Base-by-base conservation (phyloP, 805 yeast genomes). In the Dipodascus geniculatus region DNA sequence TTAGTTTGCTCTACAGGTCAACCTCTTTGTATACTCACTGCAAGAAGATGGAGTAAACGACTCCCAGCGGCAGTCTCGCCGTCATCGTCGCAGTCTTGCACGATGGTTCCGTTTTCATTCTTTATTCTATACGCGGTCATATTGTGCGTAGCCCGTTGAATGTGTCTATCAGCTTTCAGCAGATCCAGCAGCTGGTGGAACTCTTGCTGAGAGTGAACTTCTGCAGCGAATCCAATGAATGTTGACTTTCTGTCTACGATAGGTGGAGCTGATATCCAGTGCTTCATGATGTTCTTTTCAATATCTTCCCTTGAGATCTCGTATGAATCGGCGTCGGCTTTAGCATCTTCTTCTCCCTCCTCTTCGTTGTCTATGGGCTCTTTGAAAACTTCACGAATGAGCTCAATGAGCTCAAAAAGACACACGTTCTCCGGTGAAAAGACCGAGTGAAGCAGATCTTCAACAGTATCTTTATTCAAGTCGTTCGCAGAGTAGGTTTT, bases 11-110 rank as follows among this genome's bases (percentile, higher is more conserved):
- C 14, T 28, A 14, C 35, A 28, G 8, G 14, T 28, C 8, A 8
- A 28, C 35, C 14, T 28, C 14, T 28, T 28, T 11, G 17, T 11
- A 55, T 54, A 69, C 78, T 51, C 58, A 80, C 77, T 38, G 86
- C 79, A 58, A 90, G 68, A 50, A 90, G 68, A 70, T 88, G 96
- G 51, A 89, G 68, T 74, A 90, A 71, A 55, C 96, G 72, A 3
- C 90, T 81, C 8, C 99, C 99, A 0, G 98, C 96, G 0, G 98
- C 98, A 0, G 95, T 77, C 64, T 93, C 99, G 2, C 99, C 99
- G 64, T 91, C 99, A 66, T 93, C 98, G 63, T 93, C 97, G 61
- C 87, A 89, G 61, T 93, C 97, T 61, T 87, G 93, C 50, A 74
- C 77, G 38, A 76, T 73, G 0, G 80, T 77, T 0, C 82, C 87